A percentile compares a stretch with the other conserved stretches of the same genome.
phyloP scores from a whole-genome alignment of 148 eudicot species.

The Polygonum maritimum region DNA sequence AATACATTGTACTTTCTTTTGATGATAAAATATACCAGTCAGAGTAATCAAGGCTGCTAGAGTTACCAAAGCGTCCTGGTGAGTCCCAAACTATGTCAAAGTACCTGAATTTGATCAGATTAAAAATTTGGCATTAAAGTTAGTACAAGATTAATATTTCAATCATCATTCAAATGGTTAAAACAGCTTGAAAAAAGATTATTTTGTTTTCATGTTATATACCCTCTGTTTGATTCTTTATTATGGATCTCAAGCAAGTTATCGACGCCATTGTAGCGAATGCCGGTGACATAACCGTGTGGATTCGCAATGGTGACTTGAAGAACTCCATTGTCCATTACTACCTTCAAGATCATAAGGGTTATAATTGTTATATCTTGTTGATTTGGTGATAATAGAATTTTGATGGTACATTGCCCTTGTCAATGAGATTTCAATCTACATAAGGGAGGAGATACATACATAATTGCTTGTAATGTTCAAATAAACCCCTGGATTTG shows the following conservation, averaged over 20 bases:
- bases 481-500: neutral
- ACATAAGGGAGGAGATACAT: neutral
- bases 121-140: neutral
- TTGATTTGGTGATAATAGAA: too few relatives aligned
- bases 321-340: conserved; percentile 39
- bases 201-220: neutral
- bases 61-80: neutral
- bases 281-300: conserved; percentile 30
- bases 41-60: neutral
- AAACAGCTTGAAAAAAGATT: too few relatives aligned
- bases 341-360: conserved; percentile 19
- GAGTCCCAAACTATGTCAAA: conserved; percentile 35
- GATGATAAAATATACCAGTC: conserved; percentile 20
- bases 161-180: neutral
- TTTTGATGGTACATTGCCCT: too few relatives aligned
- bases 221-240: conserved; percentile 33
- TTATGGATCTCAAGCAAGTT: conserved; percentile 38
- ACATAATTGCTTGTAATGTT: neutral
- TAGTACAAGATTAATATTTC: neutral
- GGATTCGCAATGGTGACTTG: conserved; percentile 36
- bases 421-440: neutral
- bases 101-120: conserved; percentile 24
- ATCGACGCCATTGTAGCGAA: conserved; percentile 25
- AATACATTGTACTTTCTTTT: neutral
- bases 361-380: too few relatives aligned